phyloP scores from a whole-genome alignment of 352 stramenopile species.

The Pythium plurisporium region DNA sequence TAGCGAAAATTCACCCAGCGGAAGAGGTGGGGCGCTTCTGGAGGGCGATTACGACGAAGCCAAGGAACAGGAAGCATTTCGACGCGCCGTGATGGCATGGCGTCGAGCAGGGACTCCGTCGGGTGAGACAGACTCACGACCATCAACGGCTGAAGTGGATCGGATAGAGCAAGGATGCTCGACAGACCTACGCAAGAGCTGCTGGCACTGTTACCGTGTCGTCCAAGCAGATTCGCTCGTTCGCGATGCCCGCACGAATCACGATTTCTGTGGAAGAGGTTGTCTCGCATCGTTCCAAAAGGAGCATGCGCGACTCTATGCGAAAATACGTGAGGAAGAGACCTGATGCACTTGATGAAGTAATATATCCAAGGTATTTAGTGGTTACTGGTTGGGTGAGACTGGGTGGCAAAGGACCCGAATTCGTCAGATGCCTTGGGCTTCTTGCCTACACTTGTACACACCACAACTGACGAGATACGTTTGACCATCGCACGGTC shows the following conservation, averaged over 20 bases:
- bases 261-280: conserved; percentile 42
- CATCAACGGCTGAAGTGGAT: conserved; percentile 17
- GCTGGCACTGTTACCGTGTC: conserved; percentile 80
- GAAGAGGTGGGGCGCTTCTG: conserved; percentile 40
- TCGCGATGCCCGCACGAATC: conserved; percentile 36
- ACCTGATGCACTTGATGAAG: neutral
- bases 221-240: conserved; percentile 36
- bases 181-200: conserved; percentile 50
- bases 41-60: conserved; percentile 64
- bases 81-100: conserved; percentile 57
- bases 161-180: conserved; percentile 44
- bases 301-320: conserved; percentile 60
- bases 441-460: conserved; percentile 61
- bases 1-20: conserved; percentile 2
- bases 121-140: conserved; percentile 3
- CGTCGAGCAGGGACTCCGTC: conserved; percentile 21
- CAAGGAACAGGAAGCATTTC: conserved; percentile 63
- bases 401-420: neutral
- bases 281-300: conserved; percentile 41
- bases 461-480: conserved; percentile 66
- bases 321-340: conserved; percentile 1
- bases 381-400: neutral
- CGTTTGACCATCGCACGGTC: conserved; percentile 74
- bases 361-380: neutral
- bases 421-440: conserved; percentile 2